Conservation (phyloP, 2,329 filamentous ascomycete genomes). For the Corinectria fuckeliana region DNA sequence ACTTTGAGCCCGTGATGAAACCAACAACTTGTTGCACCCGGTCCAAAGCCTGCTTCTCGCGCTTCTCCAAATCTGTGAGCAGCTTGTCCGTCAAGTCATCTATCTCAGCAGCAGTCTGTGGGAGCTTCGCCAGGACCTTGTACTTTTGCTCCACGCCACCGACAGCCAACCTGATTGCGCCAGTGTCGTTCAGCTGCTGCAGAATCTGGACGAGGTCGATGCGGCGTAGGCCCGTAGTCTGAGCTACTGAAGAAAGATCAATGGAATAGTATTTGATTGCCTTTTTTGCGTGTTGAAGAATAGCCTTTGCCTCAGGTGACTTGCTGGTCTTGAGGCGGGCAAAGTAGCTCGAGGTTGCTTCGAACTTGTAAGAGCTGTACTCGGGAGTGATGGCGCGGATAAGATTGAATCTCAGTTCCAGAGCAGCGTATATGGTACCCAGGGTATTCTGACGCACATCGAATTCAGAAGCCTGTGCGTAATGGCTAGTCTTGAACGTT, state of each 20-base stretch:
- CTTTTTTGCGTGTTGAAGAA: conserved; percentile 50
- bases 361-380: conserved; percentile 63
- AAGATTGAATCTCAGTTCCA: conserved; percentile 64
- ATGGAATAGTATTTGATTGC: conserved; percentile 52
- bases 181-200: conserved; percentile 58
- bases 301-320: conserved; percentile 51
- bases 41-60: conserved; percentile 59
- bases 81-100: conserved; percentile 54
- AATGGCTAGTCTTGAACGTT: conserved; percentile 49
- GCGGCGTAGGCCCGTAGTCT: conserved; percentile 45
- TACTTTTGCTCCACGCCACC: conserved; percentile 62
- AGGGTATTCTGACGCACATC: conserved; percentile 61
- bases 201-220: conserved; percentile 60
- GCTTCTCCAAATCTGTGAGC: conserved; percentile 55
- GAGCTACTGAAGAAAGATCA: conserved; percentile 53
- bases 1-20: conserved; percentile 59
- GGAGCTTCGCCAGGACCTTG: conserved; percentile 55
- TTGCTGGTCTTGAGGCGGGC: conserved; percentile 43
- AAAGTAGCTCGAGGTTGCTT: conserved; percentile 43
- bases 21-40: conserved; percentile 57
- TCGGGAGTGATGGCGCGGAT: conserved; percentile 63
- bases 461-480: conserved; percentile 53
- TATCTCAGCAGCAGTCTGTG: conserved; percentile 49
- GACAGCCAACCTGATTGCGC: conserved; percentile 57
- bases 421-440: conserved; percentile 62